These are phyloP conservation scores for Noccaea caerulescens DNA, from an alignment of 345 rosid species.

Conservation along the genomic window DNA sequence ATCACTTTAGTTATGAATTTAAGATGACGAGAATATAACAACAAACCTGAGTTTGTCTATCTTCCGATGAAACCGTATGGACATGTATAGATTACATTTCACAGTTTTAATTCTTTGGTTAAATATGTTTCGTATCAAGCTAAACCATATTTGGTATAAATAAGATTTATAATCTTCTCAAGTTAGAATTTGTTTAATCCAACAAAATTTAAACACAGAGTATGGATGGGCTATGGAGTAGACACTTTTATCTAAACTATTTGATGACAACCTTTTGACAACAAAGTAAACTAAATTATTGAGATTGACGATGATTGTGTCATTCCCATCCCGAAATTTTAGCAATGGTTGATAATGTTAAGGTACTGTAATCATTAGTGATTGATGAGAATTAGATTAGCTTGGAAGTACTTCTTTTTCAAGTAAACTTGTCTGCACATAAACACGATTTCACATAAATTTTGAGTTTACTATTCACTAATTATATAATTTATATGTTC, in stretches of 20 bases:
- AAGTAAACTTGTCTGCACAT: neutral
- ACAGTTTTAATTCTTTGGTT: neutral
- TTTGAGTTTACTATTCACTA: neutral
- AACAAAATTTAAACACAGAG: neutral
- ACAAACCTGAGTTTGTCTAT: neutral
- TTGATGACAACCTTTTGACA: neutral
- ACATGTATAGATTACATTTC: conserved; percentile 9
- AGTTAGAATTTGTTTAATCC: neutral
- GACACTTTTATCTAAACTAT: neutral
- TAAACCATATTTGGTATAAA: neutral
- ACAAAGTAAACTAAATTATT: conserved; percentile 3
- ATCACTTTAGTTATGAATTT: neutral
- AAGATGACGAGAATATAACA: neutral
- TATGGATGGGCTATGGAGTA: neutral
- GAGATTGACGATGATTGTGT: neutral
- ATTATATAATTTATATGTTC: neutral
- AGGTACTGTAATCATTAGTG: conserved; percentile 7
- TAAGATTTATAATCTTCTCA: neutral
- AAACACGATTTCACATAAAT: neutral
- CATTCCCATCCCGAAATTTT: conserved; percentile 9
- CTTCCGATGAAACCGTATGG: conserved; percentile 1
- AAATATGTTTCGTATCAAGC: neutral
- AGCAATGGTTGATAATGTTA: conserved; percentile 16
- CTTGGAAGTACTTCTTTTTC: too few relatives aligned
- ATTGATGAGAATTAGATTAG: neutral